phyloP scores from a whole-genome alignment of 2,329 filamentous ascomycete species.

The Microsporum canis region DNA sequence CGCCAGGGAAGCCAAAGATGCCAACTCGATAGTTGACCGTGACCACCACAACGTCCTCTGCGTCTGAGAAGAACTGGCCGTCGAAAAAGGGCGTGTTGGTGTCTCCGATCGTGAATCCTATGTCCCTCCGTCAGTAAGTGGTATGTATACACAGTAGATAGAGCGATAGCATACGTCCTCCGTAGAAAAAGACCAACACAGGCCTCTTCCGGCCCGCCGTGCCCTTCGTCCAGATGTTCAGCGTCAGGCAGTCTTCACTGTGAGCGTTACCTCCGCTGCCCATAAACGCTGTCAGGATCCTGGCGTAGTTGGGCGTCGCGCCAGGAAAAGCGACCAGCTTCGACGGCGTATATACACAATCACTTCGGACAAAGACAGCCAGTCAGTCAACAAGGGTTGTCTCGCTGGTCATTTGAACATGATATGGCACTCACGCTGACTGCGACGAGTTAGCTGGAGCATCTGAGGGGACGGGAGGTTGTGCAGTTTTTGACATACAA shows the following conservation, averaged over 20 bases:
- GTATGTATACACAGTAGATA: neutral
- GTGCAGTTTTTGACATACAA: constrained; percentile 9
- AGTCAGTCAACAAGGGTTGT: neutral
- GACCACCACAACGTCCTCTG: constrained; percentile 32
- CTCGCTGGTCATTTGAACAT: neutral
- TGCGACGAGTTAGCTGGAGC: neutral
- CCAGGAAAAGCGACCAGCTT: constrained; percentile 16
- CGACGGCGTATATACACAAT: constrained; percentile 18
- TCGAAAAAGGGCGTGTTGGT: constrained; percentile 19
- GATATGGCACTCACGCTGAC: neutral
- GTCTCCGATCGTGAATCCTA: constrained; percentile 5
- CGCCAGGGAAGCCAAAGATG: constrained; percentile 33
- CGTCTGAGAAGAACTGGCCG: constrained; percentile 26
- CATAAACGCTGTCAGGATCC: constrained; percentile 17
- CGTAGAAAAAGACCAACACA: constrained; percentile 4
- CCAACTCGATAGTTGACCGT: constrained; percentile 40
- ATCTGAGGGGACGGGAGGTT: no score
- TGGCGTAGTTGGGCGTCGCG: constrained; percentile 16
- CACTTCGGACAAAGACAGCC: constrained; percentile 10
- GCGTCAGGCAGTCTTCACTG: constrained; percentile 6
- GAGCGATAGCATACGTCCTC: constrained; percentile 2
- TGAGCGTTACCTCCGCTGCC: constrained; percentile 29
- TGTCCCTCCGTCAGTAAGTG: neutral
- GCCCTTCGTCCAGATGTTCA: constrained; percentile 4
- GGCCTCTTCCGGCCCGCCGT: neutral